A percentile compares a stretch with the other conserved stretches of the same genome.
Conservation (phyloP, 1,284 basidiomycete genomes). For the Takashimella koratensis region DNA sequence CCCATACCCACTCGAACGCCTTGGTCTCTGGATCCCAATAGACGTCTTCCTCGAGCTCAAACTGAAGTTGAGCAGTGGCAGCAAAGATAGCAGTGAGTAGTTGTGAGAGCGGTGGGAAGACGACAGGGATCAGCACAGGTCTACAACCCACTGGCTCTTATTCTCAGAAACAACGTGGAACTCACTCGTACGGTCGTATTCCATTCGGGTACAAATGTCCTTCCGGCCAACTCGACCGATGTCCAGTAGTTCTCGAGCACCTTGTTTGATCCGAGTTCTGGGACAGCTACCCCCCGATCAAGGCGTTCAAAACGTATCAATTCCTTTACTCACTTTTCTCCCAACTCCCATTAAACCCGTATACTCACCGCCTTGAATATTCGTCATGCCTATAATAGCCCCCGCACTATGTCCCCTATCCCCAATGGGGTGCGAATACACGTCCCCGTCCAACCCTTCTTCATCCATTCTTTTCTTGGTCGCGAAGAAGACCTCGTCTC, state of each 20-base stretch:
- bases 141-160: too few relatives aligned
- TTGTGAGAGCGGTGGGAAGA: too few relatives aligned
- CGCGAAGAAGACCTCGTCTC: slow-evolving; percentile 54
- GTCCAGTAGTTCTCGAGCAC: slow-evolving; percentile 25
- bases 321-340: not conserved
- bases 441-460: slow-evolving; percentile 54
- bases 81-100: slow-evolving; percentile 53
- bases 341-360: not conserved
- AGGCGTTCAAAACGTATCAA: too few relatives aligned
- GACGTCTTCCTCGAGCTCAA: slow-evolving; percentile 55
- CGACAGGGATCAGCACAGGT: too few relatives aligned
- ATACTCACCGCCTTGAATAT: slow-evolving; percentile 15
- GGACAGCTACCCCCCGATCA: not conserved
- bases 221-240: slow-evolving; percentile 54
- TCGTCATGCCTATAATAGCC: slow-evolving; percentile 53
- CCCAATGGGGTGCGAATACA: slow-evolving; percentile 57
- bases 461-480: slow-evolving; percentile 51
- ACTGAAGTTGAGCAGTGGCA: slow-evolving; percentile 44
- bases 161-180: not conserved
- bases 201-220: slow-evolving; percentile 55
- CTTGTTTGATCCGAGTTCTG: slow-evolving; percentile 11
- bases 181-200: slow-evolving; percentile 30
- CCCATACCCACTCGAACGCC: slow-evolving; percentile 55
- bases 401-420: slow-evolving; percentile 59
- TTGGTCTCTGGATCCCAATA: slow-evolving; percentile 51